These are phyloP conservation scores for Boletus smithii DNA, from an alignment of 1,284 basidiomycete genomes.

Conservation along the genomic window DNA sequence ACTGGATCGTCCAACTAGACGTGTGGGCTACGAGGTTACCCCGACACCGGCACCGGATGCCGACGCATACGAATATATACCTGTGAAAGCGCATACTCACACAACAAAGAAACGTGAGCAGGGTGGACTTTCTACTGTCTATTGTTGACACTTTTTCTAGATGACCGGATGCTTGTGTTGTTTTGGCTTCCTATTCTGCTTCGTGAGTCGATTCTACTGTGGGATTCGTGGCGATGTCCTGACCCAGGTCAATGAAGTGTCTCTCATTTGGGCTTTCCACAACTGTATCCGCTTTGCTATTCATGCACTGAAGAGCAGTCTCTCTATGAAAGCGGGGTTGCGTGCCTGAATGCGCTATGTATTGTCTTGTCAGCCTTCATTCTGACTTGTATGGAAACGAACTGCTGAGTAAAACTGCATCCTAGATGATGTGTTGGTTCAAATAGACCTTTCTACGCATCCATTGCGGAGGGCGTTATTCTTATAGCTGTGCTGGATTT, in stretches of 20 bases:
- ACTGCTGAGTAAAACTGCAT: background rate
- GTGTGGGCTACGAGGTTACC: slow-evolving; percentile 50
- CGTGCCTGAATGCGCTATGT: slow-evolving; percentile 31
- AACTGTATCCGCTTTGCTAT: slow-evolving; percentile 56
- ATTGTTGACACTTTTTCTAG: slow-evolving; percentile 39
- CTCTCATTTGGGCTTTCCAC: slow-evolving; percentile 63
- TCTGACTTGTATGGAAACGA: background rate
- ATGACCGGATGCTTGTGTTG: slow-evolving; percentile 87
- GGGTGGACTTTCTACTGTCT: background rate
- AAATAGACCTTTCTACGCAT: too few relatives aligned
- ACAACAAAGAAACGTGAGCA: slow-evolving; percentile 69
- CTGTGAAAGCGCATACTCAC: slow-evolving; percentile 48
- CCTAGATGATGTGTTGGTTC: slow-evolving; percentile 5
- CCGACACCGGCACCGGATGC: slow-evolving; percentile 62
- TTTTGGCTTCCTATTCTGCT: slow-evolving; percentile 94
- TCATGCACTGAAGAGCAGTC: slow-evolving; percentile 48
- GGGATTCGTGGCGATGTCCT: slow-evolving; percentile 15
- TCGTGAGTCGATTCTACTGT: slow-evolving; percentile 46
- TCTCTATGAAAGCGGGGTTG: slow-evolving; percentile 46
- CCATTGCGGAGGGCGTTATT: too few relatives aligned
- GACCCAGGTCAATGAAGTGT: slow-evolving; percentile 45
- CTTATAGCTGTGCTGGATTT: slow-evolving; percentile 23
- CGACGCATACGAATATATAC: slow-evolving; percentile 62
- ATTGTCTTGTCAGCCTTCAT: slow-evolving; percentile 4
- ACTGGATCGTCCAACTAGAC: slow-evolving; percentile 25